A percentile compares a stretch with the other conserved stretches of the same genome.
Conservation (phyloP, 202 grass and related monocot species). For the Tripidium arundinaceum region DNA sequence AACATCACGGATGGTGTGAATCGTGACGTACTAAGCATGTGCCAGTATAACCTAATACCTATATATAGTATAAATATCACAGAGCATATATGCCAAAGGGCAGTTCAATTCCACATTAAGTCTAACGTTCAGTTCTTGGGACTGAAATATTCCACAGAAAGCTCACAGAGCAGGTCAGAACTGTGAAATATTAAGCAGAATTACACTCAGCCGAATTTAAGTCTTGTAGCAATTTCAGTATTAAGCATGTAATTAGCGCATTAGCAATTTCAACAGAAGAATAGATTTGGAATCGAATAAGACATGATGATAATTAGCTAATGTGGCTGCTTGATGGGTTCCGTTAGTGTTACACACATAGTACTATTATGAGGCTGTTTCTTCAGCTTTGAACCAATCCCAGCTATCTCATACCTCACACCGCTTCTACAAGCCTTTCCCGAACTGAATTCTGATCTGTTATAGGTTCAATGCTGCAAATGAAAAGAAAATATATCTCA, state of each 20-base stretch:
- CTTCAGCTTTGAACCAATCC: background rate
- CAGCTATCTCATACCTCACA: constrained; percentile 22
- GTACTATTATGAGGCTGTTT: background rate
- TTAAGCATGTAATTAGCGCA: background rate
- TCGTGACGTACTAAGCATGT: too few relatives aligned
- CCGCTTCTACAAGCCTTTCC: constrained; percentile 51
- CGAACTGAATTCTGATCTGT: constrained; percentile 51
- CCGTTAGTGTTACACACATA: constrained; percentile 2
- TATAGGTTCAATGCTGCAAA: constrained; percentile 64
- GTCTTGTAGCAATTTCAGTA: background rate
- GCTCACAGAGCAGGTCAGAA: background rate
- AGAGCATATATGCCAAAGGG: background rate
- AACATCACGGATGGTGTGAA: too few relatives aligned
- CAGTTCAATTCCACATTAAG: too few relatives aligned
- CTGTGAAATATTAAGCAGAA: background rate
- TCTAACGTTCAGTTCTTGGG: too few relatives aligned
- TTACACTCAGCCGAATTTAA: background rate
- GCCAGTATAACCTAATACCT: too few relatives aligned
- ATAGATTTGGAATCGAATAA: background rate
- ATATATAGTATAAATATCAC: too few relatives aligned
- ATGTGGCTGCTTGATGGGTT: background rate
- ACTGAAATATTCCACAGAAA: too few relatives aligned
- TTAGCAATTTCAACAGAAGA: background rate
- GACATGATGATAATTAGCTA: constrained; percentile 18
- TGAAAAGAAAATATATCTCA: constrained; percentile 7